These are phyloP conservation scores for Ostreobium quekettii DNA, from an alignment of 139 green algal genomes.

Conservation along the genomic window DNA sequence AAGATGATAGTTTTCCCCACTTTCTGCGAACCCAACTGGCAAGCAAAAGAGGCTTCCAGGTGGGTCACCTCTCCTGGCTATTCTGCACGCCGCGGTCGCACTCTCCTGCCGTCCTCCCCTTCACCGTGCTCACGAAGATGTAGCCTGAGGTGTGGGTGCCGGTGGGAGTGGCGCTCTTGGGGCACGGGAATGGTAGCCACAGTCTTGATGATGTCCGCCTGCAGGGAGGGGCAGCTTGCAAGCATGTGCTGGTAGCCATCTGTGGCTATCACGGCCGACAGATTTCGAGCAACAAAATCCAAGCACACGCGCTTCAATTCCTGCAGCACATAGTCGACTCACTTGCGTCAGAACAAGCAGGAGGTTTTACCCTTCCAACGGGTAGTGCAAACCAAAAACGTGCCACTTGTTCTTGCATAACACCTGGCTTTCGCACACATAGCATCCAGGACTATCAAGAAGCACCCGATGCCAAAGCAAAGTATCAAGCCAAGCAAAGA, in stretches of 20 bases:
- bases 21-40: too few relatives aligned
- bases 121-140: conserved; percentile 7
- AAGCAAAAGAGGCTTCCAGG: too few relatives aligned
- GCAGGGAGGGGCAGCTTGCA: conserved; percentile 73
- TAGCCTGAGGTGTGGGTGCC: background rate
- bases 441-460: too few relatives aligned
- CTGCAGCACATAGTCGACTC: too few relatives aligned
- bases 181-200: conserved; percentile 23
- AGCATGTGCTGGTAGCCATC: conserved; percentile 93
- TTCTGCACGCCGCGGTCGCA: conserved; percentile 7
- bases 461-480: too few relatives aligned
- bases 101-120: conserved; percentile 9
- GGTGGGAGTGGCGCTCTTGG: background rate
- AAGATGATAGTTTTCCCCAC: too few relatives aligned
- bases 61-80: too few relatives aligned
- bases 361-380: background rate
- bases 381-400: background rate
- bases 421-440: too few relatives aligned
- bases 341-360: background rate
- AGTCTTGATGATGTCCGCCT: conserved; percentile 58
- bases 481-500: too few relatives aligned
- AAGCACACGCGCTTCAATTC: conserved; percentile 87
- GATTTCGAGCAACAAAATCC: conserved; percentile 81
- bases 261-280: conserved; percentile 76
- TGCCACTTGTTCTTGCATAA: background rate